phyloP scores from a whole-genome alignment of 2,329 filamentous ascomycete genomes.

The Ascochyta viciae-villosae region DNA sequence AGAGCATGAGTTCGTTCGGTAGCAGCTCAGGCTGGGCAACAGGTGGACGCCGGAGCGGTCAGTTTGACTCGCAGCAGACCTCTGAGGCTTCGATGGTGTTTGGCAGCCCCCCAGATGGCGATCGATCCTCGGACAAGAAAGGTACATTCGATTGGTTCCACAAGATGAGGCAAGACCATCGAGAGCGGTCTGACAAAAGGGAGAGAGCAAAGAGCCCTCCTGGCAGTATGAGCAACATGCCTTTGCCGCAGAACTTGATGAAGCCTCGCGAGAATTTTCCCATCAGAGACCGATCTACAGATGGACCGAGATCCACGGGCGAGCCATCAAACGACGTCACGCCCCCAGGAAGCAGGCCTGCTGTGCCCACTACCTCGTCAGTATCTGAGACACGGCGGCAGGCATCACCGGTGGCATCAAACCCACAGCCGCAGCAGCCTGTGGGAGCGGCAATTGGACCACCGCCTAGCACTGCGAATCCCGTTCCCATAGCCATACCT shows the following conservation, averaged over 20 bases:
- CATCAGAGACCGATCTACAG: conserved; percentile 37
- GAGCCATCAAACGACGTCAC: conserved; percentile 31
- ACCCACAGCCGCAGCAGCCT: background rate
- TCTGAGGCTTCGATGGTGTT: conserved; percentile 42
- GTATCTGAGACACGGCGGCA: conserved; percentile 7
- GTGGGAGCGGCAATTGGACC: background rate
- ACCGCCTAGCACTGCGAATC: conserved; percentile 10
- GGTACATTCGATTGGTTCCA: conserved; percentile 70
- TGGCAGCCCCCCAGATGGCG: conserved; percentile 38
- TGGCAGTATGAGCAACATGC: conserved; percentile 34
- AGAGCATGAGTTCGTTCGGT: conserved; percentile 50
- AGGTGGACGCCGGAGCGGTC: conserved; percentile 40
- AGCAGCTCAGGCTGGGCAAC: conserved; percentile 42
- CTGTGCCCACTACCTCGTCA: conserved; percentile 3
- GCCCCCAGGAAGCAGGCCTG: conserved; percentile 27
- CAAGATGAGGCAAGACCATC: conserved; percentile 68
- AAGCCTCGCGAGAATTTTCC: conserved; percentile 24
- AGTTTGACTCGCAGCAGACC: conserved; percentile 40
- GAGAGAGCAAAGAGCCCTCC: conserved; percentile 61
- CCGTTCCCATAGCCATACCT: conserved; percentile 9
- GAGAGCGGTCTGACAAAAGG: conserved; percentile 61
- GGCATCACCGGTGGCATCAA: background rate
- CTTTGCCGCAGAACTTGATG: conserved; percentile 28
- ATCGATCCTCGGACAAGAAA: conserved; percentile 61
- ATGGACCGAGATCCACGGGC: conserved; percentile 29